Evolutionary conservation across 179 eudicot genomes (phyloP).

Genomic region (Actinidia polygama): DNA sequence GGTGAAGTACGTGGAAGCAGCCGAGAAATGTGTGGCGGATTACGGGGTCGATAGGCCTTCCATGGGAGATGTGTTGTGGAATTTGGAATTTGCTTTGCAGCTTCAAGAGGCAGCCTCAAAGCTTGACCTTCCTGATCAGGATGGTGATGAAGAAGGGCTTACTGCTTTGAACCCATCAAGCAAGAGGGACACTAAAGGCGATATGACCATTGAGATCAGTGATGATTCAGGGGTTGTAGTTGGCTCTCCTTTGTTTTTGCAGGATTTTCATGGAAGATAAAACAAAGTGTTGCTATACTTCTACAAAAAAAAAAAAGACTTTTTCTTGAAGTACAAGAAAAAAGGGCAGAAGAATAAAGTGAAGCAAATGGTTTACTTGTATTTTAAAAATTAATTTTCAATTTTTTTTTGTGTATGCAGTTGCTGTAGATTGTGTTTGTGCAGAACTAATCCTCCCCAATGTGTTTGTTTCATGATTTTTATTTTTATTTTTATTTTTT

Average conservation of each 20-base stretch:
- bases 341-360: too few relatives aligned
- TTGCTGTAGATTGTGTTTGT: background rate
- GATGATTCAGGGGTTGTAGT: slow-evolving; percentile 52
- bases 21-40: slow-evolving; percentile 91
- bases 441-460: background rate
- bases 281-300: background rate
- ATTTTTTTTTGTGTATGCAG: background rate
- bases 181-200: slow-evolving; percentile 3
- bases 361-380: background rate
- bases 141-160: slow-evolving; percentile 11
- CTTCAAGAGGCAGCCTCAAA: slow-evolving; percentile 60
- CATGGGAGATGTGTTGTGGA: slow-evolving; percentile 94
- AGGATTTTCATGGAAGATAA: slow-evolving; percentile 45
- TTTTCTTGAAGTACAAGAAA: background rate
- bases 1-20: slow-evolving; percentile 80
- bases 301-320: background rate
- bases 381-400: background rate
- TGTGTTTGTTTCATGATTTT: background rate
- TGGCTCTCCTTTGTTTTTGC: slow-evolving; percentile 45
- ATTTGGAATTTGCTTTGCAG: slow-evolving; percentile 85
- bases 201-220: slow-evolving; percentile 21
- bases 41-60: slow-evolving; percentile 90
- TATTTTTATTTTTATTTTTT: background rate
- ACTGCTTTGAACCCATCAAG: background rate
- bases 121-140: slow-evolving; percentile 39